Evolutionary conservation across 139 green algal genomes (phyloP).

Genomic region (Pleodorina starrii): DNA sequence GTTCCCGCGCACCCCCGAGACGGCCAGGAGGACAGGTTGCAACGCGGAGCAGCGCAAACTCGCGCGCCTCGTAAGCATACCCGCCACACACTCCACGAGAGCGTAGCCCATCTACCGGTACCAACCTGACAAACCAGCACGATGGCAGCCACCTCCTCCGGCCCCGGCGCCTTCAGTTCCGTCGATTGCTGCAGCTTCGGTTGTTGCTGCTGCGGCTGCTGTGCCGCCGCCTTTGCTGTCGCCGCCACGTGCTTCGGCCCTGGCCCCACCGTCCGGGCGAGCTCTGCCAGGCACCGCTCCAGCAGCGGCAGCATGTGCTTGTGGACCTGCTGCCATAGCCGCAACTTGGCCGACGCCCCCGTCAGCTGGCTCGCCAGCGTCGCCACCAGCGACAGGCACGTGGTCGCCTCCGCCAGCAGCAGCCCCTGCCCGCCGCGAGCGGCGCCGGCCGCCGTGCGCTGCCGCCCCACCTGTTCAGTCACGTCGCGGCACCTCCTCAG

Average conservation of each 20-base stretch:
- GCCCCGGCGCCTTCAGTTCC: not conserved
- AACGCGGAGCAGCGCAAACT: no score
- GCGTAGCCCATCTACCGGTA: no score
- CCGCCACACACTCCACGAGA: no score
- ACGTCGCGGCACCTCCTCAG: no score
- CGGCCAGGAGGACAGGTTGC: no score
- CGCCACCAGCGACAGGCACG: constrained; percentile 39
- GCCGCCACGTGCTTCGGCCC: not conserved
- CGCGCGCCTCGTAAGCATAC: no score
- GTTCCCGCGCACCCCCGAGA: no score
- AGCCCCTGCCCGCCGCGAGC: not conserved
- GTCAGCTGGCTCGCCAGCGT: constrained; percentile 47
- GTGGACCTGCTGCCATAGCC: constrained; percentile 56
- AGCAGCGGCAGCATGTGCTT: constrained; percentile 56
- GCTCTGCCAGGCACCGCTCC: constrained; percentile 51
- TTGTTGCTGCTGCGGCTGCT: not conserved
- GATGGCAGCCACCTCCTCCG: constrained; percentile 49
- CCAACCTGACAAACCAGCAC: constrained; percentile 52
- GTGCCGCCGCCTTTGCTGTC: not conserved
- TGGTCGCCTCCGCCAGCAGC: constrained; percentile 46
- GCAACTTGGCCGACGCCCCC: not conserved
- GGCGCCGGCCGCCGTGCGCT: not conserved
- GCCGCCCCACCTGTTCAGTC: not conserved
- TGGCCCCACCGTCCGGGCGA: constrained; percentile 5
- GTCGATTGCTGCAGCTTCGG: not conserved